These are phyloP conservation scores for Hymenoscyphus infarciens DNA, from an alignment of 2,329 filamentous ascomycete species.

Conservation along the genomic window DNA sequence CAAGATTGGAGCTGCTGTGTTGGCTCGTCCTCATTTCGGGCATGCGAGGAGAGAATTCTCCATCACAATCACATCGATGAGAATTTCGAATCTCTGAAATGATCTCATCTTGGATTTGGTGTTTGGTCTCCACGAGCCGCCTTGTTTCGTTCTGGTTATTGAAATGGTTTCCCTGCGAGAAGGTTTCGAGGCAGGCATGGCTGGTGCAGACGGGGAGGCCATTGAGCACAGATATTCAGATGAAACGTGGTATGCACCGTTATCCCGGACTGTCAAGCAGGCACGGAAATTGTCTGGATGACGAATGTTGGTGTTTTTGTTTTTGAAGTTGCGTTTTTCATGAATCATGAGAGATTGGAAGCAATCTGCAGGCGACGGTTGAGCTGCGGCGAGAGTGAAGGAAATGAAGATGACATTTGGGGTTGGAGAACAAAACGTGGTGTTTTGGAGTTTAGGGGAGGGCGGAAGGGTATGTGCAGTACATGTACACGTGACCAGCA, in stretches of 20 bases:
- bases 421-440: background rate
- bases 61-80: background rate
- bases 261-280: background rate
- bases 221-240: background rate
- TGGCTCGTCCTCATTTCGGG: background rate
- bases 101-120: background rate
- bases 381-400: background rate
- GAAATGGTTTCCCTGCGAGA: background rate
- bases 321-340: background rate
- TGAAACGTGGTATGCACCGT: constrained; percentile 2
- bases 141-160: background rate
- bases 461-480: no score
- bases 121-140: background rate
- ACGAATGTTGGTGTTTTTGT: background rate
- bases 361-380: background rate
- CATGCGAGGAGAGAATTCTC: background rate
- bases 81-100: background rate
- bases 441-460: background rate
- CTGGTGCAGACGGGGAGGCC: background rate
- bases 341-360: background rate
- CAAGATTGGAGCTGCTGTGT: background rate
- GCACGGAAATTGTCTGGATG: background rate
- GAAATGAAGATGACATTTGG: background rate
- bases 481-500: background rate
- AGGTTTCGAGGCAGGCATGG: background rate